Percentiles rank a stretch among this genome's conserved stretches.
These are phyloP conservation scores for Solanum pennellii DNA, from an alignment of 257 asterid species.

Conservation along the genomic window DNA sequence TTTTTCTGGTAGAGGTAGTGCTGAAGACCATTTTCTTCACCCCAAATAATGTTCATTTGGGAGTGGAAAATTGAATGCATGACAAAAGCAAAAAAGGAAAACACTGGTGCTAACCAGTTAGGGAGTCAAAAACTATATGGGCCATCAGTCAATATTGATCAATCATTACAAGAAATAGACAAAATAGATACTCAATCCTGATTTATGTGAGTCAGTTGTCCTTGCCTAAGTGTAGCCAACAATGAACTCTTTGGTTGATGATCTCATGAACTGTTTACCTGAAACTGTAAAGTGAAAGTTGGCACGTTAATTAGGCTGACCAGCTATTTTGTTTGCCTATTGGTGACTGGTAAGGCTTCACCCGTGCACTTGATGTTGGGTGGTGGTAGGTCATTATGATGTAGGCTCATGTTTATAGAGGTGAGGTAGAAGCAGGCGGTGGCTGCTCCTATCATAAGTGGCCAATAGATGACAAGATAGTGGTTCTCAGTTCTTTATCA, in stretches of 20 bases:
- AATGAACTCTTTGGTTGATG: neutral
- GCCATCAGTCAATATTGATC: neutral
- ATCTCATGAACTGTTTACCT: neutral
- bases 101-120: neutral
- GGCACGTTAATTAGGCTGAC: neutral
- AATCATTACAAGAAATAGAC: neutral
- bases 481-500: neutral
- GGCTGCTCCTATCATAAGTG: neutral
- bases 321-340: neutral
- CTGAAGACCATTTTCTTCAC: neutral
- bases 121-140: neutral
- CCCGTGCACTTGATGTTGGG: neutral
- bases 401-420: neutral
- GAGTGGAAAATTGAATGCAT: neutral
- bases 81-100: neutral
- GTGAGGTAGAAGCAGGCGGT: neutral
- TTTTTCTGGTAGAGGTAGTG: neutral
- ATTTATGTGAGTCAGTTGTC: neutral
- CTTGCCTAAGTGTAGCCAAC: neutral
- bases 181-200: neutral
- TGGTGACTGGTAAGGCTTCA: neutral
- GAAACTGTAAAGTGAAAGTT: neutral
- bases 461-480: neutral
- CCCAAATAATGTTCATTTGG: neutral
- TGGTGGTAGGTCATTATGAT: neutral